Conservation (phyloP, 441 rosid genomes). For the Macaranga tanarius region DNA sequence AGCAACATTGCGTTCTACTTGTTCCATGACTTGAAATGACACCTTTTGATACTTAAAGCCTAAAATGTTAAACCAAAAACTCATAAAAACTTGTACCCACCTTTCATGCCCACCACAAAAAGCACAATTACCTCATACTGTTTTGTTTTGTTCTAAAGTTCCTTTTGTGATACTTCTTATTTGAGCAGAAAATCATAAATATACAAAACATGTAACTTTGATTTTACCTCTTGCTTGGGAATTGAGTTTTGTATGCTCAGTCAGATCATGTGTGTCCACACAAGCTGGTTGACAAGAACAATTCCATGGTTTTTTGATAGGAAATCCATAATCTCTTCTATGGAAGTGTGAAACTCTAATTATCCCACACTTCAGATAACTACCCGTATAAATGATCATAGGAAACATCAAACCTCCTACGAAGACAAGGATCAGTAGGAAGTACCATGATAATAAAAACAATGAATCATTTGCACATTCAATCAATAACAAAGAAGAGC, state of each 20-base stretch:
- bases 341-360: slow-evolving; percentile 33
- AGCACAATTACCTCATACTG: not conserved
- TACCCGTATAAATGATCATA: slow-evolving; percentile 30
- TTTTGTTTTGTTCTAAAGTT: not conserved
- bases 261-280: slow-evolving; percentile 12
- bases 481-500: not conserved
- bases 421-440: not conserved
- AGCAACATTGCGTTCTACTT: slow-evolving; percentile 27
- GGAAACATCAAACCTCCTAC: slow-evolving; percentile 38
- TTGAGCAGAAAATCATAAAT: not conserved
- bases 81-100: slow-evolving; percentile 6
- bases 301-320: slow-evolving; percentile 20
- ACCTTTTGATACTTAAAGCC: slow-evolving; percentile 42
- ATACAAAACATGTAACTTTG: slow-evolving; percentile 1
- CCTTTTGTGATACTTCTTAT: not conserved
- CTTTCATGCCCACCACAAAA: slow-evolving; percentile 6
- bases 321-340: slow-evolving; percentile 26
- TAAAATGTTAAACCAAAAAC: slow-evolving; percentile 33
- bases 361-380: slow-evolving; percentile 35
- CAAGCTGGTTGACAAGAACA: slow-evolving; percentile 26
- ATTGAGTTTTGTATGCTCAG: slow-evolving; percentile 19
- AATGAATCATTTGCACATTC: not conserved
- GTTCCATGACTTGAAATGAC: slow-evolving; percentile 42
- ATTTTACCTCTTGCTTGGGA: slow-evolving; percentile 18
- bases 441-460: not conserved